phyloP scores from a whole-genome alignment of 495 filamentous ascomycete genomes.

The Neurospora tetraspora region DNA sequence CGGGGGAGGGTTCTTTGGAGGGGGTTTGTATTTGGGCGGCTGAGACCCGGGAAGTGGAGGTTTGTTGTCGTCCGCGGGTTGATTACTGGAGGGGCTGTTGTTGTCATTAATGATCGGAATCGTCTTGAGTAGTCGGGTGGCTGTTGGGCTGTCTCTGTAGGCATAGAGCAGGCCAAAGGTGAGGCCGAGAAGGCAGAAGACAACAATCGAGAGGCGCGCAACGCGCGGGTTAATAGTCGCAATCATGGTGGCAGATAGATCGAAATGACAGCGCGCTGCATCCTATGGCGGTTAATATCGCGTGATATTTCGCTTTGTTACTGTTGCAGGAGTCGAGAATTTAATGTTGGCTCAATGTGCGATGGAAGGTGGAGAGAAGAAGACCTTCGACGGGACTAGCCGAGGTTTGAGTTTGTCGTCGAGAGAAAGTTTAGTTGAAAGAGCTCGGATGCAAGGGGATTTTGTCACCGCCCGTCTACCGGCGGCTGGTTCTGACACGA shows the following conservation, averaged over 20 bases:
- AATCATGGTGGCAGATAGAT: background rate
- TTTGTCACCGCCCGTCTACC: background rate
- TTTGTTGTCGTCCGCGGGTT: conserved; percentile 19
- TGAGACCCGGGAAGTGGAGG: background rate
- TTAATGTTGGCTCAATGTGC: background rate
- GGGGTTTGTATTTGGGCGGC: conserved; percentile 26
- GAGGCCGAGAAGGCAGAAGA: conserved; percentile 5
- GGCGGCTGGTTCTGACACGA: background rate
- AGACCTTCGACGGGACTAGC: background rate
- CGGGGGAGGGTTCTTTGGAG: conserved; percentile 34
- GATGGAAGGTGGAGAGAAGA: background rate
- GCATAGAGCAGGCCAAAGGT: conserved; percentile 14
- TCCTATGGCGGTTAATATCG: background rate
- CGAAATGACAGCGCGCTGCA: background rate
- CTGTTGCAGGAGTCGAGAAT: background rate
- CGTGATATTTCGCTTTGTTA: background rate
- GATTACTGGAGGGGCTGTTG: background rate
- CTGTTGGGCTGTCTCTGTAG: conserved; percentile 8
- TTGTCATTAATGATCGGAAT: conserved; percentile 14
- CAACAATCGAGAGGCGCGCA: background rate
- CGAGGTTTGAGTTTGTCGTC: background rate
- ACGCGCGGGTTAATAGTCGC: background rate
- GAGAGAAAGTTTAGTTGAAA: background rate
- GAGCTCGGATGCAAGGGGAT: background rate
- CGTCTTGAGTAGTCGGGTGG: conserved; percentile 13